A percentile compares a stretch with the other conserved stretches of the same genome.
phyloP scores from a whole-genome alignment of 2,329 filamentous ascomycete species.

The Penicillium sp. region DNA sequence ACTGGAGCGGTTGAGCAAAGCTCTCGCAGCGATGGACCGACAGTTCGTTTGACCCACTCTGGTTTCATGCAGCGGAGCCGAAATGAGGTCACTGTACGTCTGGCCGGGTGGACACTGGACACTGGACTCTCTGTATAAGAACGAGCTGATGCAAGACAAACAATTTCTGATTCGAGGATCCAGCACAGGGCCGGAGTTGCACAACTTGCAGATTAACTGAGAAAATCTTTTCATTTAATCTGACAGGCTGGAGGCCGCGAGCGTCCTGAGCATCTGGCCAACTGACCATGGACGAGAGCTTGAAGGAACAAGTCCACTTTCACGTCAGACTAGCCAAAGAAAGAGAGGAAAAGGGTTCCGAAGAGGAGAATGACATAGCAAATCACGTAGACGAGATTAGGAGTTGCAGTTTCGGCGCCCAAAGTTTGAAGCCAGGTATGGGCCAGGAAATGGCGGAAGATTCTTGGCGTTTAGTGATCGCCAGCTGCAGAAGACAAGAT shows the following conservation, averaged over 20 bases:
- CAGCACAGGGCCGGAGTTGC: not conserved
- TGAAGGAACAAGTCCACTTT: not conserved
- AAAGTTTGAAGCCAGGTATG: not conserved
- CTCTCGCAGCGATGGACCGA: not conserved
- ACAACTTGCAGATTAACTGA: conserved; percentile 11
- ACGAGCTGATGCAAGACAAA: conserved; percentile 11
- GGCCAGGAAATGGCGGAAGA: not conserved
- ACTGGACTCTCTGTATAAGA: not conserved
- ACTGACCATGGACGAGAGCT: not conserved
- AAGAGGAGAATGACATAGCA: not conserved
- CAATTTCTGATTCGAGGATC: not conserved
- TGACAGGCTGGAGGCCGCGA: not conserved
- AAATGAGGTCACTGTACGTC: conserved; percentile 27
- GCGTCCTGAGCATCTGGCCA: not conserved
- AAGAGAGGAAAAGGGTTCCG: not conserved
- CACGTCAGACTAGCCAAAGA: not conserved
- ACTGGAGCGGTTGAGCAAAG: not conserved
- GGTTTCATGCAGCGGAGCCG: conserved; percentile 14
- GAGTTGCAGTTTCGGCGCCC: not conserved
- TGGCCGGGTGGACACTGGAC: not conserved
- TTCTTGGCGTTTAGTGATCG: not conserved
- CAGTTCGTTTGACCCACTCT: conserved; percentile 9
- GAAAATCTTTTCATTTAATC: not conserved
- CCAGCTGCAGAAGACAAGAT: not conserved
- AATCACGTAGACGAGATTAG: not conserved